Evolutionary conservation across 148 eudicot genomes (phyloP).

Genomic region (Diospyros lotus): DNA sequence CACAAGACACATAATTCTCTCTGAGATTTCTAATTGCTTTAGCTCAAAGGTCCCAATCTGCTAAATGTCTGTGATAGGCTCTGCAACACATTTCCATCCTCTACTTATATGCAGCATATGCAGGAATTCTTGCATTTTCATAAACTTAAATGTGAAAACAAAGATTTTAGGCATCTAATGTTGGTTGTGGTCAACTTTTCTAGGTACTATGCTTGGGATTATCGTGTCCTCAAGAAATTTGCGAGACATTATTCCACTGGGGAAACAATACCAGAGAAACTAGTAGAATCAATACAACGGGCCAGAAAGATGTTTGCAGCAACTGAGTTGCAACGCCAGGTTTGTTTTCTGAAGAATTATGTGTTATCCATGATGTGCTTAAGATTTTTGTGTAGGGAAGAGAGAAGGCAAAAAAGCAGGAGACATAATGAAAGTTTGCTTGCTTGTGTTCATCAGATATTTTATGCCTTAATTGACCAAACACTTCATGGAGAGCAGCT

Average conservation of each 20-base stretch:
- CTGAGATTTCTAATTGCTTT: neutral
- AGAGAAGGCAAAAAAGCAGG: neutral
- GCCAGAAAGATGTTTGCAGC: constrained; percentile 91
- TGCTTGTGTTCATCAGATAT: constrained; percentile 43
- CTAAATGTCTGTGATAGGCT: neutral
- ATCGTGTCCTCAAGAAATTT: constrained; percentile 74
- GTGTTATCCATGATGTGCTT: neutral
- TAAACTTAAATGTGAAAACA: neutral
- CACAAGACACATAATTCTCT: neutral
- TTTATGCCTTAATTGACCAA: constrained; percentile 83
- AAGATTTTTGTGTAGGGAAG: neutral
- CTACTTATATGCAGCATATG: neutral
- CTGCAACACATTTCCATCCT: neutral
- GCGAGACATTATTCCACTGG: constrained; percentile 88
- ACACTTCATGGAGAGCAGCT: constrained; percentile 61
- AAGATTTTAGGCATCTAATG: neutral
- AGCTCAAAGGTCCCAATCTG: neutral
- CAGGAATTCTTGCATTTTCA: neutral
- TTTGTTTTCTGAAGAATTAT: constrained; percentile 17
- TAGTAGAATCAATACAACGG: constrained; percentile 65
- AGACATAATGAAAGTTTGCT: constrained; percentile 5
- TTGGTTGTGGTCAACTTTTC: constrained; percentile 7
- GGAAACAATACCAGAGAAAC: constrained; percentile 73
- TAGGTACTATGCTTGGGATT: constrained; percentile 98
- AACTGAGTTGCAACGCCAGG: constrained; percentile 94